A percentile compares a stretch with the other conserved stretches of the same genome.
Conservation (phyloP, 1,139 yeast genomes). For the Yarrowia galli region DNA sequence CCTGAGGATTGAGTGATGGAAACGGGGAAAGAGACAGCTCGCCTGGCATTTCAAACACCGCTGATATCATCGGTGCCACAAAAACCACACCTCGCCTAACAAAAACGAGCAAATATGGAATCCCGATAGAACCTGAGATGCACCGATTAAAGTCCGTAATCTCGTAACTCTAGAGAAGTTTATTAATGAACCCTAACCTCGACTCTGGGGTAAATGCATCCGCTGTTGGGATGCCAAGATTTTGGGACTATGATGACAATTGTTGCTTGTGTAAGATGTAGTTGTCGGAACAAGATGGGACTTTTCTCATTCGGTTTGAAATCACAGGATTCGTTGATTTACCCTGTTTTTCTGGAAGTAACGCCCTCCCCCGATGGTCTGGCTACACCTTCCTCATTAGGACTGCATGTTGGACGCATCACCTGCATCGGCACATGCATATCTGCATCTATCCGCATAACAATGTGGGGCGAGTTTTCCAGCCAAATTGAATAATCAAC, state of each 20-base stretch:
- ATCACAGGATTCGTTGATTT: too few species aligned
- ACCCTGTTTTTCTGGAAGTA: too few species aligned
- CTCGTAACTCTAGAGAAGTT: background rate
- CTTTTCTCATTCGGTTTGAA: too few species aligned
- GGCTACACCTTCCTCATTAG: background rate
- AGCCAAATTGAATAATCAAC: background rate
- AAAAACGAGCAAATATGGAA: slow-evolving; percentile 4
- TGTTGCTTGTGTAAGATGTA: too few species aligned
- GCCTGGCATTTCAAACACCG: background rate
- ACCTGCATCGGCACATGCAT: slow-evolving; percentile 4
- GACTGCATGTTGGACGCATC: background rate
- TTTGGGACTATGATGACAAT: too few species aligned
- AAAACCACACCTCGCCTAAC: background rate
- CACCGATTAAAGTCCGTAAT: background rate
- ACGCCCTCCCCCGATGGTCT: background rate
- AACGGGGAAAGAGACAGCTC: background rate
- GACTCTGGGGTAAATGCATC: background rate
- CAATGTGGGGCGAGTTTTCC: slow-evolving; percentile 8
- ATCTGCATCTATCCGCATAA: background rate
- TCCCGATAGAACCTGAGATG: background rate
- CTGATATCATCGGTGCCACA: background rate
- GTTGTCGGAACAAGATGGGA: background rate
- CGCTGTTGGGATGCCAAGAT: background rate
- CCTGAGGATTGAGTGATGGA: background rate
- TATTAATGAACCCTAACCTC: background rate